Percentiles rank a stretch among this genome's conserved stretches.
These are phyloP conservation scores for Mayamaea pseudoterrestris DNA, from an alignment of 108 stramenopile species.

Conservation along the genomic window DNA sequence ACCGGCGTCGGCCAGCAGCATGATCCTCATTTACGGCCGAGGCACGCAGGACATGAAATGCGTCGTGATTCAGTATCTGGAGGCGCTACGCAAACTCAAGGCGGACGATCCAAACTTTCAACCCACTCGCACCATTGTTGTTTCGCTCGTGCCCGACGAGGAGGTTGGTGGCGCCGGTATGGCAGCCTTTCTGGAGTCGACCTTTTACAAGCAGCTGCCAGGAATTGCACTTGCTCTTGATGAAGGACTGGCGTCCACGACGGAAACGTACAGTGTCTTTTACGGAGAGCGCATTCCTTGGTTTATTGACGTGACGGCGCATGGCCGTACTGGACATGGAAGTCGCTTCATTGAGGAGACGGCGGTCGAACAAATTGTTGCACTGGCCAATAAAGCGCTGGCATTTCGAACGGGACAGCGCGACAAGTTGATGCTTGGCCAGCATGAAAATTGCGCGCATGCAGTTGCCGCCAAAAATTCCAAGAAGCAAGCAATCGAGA, in stretches of 20 bases:
- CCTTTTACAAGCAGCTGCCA: conserved; percentile 22
- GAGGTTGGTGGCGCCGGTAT: conserved; percentile 81
- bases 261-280: conserved; percentile 80
- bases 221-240: conserved; percentile 81
- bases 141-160: conserved; percentile 67
- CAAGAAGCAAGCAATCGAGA: too few relatives aligned
- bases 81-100: conserved; percentile 47
- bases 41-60: conserved; percentile 97
- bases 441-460: conserved; percentile 65
- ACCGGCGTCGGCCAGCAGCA: too few relatives aligned
- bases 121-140: conserved; percentile 44
- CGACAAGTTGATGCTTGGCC: conserved; percentile 37
- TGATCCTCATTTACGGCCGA: conserved; percentile 86
- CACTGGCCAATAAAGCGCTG: conserved; percentile 74
- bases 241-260: conserved; percentile 76
- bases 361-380: conserved; percentile 87
- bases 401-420: conserved; percentile 80
- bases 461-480: conserved; percentile 47
- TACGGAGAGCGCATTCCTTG: conserved; percentile 90
- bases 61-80: conserved; percentile 92
- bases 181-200: conserved; percentile 61
- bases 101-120: conserved; percentile 14
- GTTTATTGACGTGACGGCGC: conserved; percentile 83
- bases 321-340: conserved; percentile 91
- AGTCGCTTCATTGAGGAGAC: conserved; percentile 89